Percentiles rank a stretch among this genome's conserved stretches.
These are phyloP conservation scores for Verticillium nubilum DNA, from an alignment of 2,329 filamentous ascomycete species.

Conservation along the genomic window DNA sequence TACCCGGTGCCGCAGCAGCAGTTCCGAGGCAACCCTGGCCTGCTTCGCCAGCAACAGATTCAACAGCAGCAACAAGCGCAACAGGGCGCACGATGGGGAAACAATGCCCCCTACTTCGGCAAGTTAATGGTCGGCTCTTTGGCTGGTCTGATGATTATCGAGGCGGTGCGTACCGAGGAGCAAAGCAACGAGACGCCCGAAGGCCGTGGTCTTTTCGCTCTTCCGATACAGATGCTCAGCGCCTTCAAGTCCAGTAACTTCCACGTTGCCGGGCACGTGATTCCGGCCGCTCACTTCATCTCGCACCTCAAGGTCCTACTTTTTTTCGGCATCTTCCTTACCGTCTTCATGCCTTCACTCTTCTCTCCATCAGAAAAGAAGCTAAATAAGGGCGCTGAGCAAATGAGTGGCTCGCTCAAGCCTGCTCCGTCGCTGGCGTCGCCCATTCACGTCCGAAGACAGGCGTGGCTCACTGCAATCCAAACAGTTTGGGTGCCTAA, in stretches of 20 bases:
- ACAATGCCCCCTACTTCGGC: slow-evolving; percentile 50
- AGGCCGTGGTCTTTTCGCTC: slow-evolving; percentile 60
- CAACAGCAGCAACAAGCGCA: slow-evolving; percentile 45
- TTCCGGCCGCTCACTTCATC: slow-evolving; percentile 37
- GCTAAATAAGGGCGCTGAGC: slow-evolving; percentile 39
- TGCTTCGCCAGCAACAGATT: slow-evolving; percentile 51
- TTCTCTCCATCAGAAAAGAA: slow-evolving; percentile 41
- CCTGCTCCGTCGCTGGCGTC: slow-evolving; percentile 69
- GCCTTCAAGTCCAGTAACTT: slow-evolving; percentile 44
- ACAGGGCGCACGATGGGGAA: slow-evolving; percentile 49
- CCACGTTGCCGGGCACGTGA: slow-evolving; percentile 48
- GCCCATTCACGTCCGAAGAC: slow-evolving; percentile 76
- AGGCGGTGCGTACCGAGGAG: slow-evolving; percentile 67
- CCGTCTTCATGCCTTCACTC: slow-evolving; percentile 49
- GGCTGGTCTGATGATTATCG: slow-evolving; percentile 85
- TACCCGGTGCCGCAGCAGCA: slow-evolving; percentile 45
- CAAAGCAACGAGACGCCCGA: slow-evolving; percentile 57
- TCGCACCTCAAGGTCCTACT: slow-evolving; percentile 48
- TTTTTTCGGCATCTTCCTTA: slow-evolving; percentile 47
- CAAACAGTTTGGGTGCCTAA: slow-evolving; percentile 89
- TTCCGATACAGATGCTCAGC: slow-evolving; percentile 55
- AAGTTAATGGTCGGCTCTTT: slow-evolving; percentile 93
- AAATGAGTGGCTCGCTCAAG: slow-evolving; percentile 31
- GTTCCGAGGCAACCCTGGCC: slow-evolving; percentile 37
- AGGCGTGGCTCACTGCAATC: slow-evolving; percentile 89